Conservation (phyloP, 306 rosid species). For the Prunus mongolica region DNA sequence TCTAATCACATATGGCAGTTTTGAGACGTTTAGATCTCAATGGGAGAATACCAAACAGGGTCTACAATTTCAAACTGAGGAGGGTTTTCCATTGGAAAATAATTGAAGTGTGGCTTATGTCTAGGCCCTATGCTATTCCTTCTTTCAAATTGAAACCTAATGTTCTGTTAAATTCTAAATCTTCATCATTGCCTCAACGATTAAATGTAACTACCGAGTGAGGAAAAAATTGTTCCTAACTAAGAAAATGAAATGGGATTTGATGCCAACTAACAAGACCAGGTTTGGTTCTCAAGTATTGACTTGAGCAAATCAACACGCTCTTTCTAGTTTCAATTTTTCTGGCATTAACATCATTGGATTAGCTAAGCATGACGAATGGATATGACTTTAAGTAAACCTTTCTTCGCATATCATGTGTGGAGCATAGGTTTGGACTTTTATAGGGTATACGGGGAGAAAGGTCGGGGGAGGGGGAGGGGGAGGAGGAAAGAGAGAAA, state of each 20-base stretch:
- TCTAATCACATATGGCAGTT: constrained; percentile 22
- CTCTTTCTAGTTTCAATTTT: neutral
- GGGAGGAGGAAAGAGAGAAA: too few species aligned
- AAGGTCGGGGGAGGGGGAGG: neutral
- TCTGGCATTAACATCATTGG: too few species aligned
- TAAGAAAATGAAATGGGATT: neutral
- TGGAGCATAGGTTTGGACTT: neutral
- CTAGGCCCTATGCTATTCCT: constrained; percentile 12
- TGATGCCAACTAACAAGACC: neutral
- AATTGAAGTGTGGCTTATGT: neutral
- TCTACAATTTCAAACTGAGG: neutral
- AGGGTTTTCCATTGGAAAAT: neutral
- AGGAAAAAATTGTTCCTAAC: neutral
- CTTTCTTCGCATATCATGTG: neutral
- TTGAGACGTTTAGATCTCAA: constrained; percentile 29
- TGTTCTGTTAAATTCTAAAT: neutral
- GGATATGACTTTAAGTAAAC: neutral
- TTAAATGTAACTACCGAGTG: neutral
- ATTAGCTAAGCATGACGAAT: neutral
- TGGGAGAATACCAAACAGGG: constrained; percentile 16
- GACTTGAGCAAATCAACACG: neutral
- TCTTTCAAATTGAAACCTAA: constrained; percentile 3
- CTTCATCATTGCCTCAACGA: constrained; percentile 8
- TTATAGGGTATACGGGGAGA: neutral
- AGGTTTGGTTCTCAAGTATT: neutral